phyloP scores from a whole-genome alignment of 441 rosid species.

The Eruca vesicaria region DNA sequence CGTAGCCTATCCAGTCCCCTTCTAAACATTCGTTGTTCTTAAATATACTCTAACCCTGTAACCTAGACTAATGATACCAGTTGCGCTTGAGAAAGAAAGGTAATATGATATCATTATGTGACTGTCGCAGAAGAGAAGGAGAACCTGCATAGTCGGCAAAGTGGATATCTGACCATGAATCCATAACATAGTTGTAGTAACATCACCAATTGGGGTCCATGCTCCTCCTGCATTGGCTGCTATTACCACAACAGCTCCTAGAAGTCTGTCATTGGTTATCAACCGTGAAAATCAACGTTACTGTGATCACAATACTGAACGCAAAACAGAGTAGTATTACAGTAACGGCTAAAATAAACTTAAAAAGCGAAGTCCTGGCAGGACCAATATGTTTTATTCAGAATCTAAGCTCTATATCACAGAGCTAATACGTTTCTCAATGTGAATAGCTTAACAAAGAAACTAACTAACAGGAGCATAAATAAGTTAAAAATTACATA shows the following conservation, averaged over 20 bases:
- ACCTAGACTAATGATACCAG: not conserved
- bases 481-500: slow-evolving; percentile 36
- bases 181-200: slow-evolving; percentile 97
- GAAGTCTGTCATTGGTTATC: slow-evolving; percentile 55
- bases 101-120: not conserved
- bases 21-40: not conserved
- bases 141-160: slow-evolving; percentile 81
- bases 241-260: slow-evolving; percentile 92
- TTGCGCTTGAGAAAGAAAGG: not conserved
- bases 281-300: not conserved
- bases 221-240: slow-evolving; percentile 98
- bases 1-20: slow-evolving; percentile 8
- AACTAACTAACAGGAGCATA: not conserved
- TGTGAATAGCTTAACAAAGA: not conserved
- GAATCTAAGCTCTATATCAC: not conserved
- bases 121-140: slow-evolving; percentile 17
- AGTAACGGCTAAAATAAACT: not conserved
- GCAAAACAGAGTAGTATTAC: not conserved
- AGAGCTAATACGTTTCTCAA: not conserved
- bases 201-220: slow-evolving; percentile 99
- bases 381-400: not conserved
- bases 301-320: not conserved
- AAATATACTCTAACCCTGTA: not conserved
- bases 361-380: not conserved
- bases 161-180: slow-evolving; percentile 92